Base-by-base conservation (phyloP, 495 filamentous ascomycete species). In the Daldinia loculata region DNA sequence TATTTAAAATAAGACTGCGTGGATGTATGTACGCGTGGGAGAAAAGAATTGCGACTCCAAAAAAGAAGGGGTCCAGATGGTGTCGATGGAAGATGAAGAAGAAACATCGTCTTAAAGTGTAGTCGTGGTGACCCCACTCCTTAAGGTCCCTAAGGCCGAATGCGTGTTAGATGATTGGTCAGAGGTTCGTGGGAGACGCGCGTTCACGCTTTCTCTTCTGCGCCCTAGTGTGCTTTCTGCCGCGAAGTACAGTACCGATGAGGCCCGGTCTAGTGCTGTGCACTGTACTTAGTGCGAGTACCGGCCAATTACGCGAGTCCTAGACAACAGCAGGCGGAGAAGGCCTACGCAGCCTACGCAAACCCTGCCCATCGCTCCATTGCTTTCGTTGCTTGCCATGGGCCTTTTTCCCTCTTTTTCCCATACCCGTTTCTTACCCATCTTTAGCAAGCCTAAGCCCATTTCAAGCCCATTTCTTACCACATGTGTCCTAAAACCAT, bases 131-230 rank as follows among this genome's bases (percentile, higher is more conserved):
- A 59, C 70, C 57, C 70, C 70, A 73, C 70, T 63, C 43, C 14
- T 34, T 45, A 65, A 36, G 61, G 39, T 63, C 52, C 19, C 27
- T 45, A 58, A 45, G 50, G 41, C 38, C 62, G 52, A 65, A 66
- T 66, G 6, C 38, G 26, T 69, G 43, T 66, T 73, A 73, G 7
- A 53, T 66, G 70, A 73, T 73, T 73, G 70, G 70, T 1, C 9
- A 19, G 53, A 59, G 2, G 17, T 17, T 17, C n/a, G 6, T 36
- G 34, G 66, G 45, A 73, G 70, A 73, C 70, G 70, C 70, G 70
- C 70, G 70, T 73, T 73, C 70, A 73, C 66, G 66, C 66, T 53
- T 61, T 73, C 70, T 69, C 66, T 69, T 69, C 62, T 73, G 66
- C 19, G 58, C 41, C 70, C 66, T 73, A 73, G 62, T 73, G 66